Base-by-base conservation (phyloP, 2,329 filamentous ascomycete genomes). In the Fusarium pilosicola region DNA sequence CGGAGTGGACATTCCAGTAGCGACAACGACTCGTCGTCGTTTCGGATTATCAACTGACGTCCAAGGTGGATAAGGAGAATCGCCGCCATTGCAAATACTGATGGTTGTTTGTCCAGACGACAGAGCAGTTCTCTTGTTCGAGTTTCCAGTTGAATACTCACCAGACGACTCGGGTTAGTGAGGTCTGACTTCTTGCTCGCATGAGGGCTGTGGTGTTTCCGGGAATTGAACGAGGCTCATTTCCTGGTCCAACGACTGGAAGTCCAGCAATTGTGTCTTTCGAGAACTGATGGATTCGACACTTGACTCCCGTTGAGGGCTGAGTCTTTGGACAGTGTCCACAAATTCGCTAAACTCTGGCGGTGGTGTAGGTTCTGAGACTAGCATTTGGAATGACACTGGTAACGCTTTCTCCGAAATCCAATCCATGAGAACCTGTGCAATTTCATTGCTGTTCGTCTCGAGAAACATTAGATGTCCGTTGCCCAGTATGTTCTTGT, bases 391-490 rank as follows among this genome's bases (percentile, higher is more conserved):
- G 22, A 55, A 73, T 4, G 30, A 8, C 14, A 46, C 44, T 5
- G 67, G 58, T 7, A 58, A 46, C 7, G 54, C 36, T 17, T 71
- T 71, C 32, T 62, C 61, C 17, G 62, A 22, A 9, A 84, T 83
- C 85, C 85, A 87, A 8, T 75, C 48, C 20, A 80, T 71, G 4
- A 87, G 69, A 17, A 82, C 67, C 7, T 74, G 74, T 5, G 84
- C 85, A 60, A 88, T 81, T 0, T 81, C 74, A 38, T 83, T 70
- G 65, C 84, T 88, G 74, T 90, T 89, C 73, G 80, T 83, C 80
- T 89, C 88, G 39, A 89, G 74, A 51, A 88, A 88, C 80, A 86
- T 83, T 65, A 90, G 83, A 73, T 89, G 88, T 0, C 87, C 88
- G 66, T 91, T 90, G 0, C 89, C 89, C 28, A 79, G 76, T 4